Percentiles rank a stretch among this genome's conserved stretches.
phyloP scores from a whole-genome alignment of 148 eudicot species.

The Rhododendron griersonianum region DNA sequence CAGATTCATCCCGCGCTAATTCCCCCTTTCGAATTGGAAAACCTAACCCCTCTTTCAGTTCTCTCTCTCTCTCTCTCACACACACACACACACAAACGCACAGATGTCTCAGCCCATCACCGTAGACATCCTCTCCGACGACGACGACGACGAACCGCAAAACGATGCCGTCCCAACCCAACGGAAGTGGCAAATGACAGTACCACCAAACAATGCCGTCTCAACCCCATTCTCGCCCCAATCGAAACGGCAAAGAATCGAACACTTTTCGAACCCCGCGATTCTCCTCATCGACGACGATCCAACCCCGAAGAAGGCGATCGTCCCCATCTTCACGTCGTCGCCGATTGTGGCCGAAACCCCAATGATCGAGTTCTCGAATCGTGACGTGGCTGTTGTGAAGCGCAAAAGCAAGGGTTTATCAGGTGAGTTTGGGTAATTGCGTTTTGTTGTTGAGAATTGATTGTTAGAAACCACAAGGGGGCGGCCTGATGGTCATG shows the following conservation, averaged over 20 bases:
- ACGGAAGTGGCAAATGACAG: not conserved
- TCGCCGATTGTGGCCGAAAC: constrained; percentile 43
- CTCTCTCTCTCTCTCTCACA: not conserved
- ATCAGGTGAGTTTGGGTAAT: not conserved
- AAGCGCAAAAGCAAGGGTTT: not conserved
- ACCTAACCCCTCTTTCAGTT: not conserved
- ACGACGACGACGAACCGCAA: constrained; percentile 22
- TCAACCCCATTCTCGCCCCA: not conserved
- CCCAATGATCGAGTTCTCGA: constrained; percentile 30
- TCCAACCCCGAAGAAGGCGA: constrained; percentile 32
- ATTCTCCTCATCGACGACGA: constrained; percentile 36
- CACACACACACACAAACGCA: not conserved
- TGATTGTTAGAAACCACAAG: not conserved
- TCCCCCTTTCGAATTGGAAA: not conserved
- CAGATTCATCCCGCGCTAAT: not conserved
- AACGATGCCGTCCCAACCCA: not conserved
- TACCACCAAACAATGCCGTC: not conserved
- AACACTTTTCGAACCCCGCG: constrained; percentile 16
- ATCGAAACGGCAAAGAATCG: not conserved
- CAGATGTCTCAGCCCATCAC: constrained; percentile 32
- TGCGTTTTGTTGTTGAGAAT: not conserved
- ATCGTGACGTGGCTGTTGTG: constrained; percentile 16
- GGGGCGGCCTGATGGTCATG: not conserved
- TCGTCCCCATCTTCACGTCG: constrained; percentile 14
- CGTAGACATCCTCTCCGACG: constrained; percentile 45